Evolutionary conservation across 2,329 filamentous ascomycete species (phyloP), one percentile per base, ranked within the genome.

Genomic region (Metarhizium guizhouense): DNA sequence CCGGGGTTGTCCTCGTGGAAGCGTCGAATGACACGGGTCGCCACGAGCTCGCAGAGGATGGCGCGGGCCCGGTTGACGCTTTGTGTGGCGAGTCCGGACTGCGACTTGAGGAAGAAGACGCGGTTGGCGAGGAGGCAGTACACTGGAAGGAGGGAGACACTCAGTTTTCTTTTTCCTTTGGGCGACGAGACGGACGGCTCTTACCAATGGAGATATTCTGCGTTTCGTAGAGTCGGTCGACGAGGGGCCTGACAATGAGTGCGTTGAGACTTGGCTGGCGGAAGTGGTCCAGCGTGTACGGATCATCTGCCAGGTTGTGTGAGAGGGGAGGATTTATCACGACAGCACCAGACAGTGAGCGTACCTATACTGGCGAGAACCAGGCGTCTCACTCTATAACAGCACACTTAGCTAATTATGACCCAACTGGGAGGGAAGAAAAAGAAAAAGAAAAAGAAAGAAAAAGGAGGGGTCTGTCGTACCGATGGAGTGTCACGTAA

Each of bases 71-170:
- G 74, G 62, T 86, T 86, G 56, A 89, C 83, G 5, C 83, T 86
- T 67, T 88, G 84, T 61, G 87, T 83, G 58, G 87, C 80, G 47
- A 82, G 75, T 59, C 83, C 80, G 55, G 80, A 75, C 62, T 87
- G 84, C 62, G 88, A 83, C 47, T 83, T 79, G 36, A 87, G 74
- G 64, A 89, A 89, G 58, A 88, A 83, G 54, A 84, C 79, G 14
- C 84, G 77, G 62, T 90, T 89, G 56, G 87, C 85, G 30, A 90
- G 75, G 25, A 90, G 73, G 66, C 85, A 88, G 65, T 88, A 89
- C 0, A 88, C 84, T 82, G 34, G 6, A 3, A 7, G 16, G 29
- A 20, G 1, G 52, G 16, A 16, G 18, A 16, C 38, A 30, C 38
- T n/a, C 52, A 57, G 42, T 7, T 45, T 7, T 25, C 25, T 25